Evolutionary conservation across 306 rosid genomes (phyloP), one percentile per base, ranked within the genome.

Genomic region (Gynostemma pentaphyllum): DNA sequence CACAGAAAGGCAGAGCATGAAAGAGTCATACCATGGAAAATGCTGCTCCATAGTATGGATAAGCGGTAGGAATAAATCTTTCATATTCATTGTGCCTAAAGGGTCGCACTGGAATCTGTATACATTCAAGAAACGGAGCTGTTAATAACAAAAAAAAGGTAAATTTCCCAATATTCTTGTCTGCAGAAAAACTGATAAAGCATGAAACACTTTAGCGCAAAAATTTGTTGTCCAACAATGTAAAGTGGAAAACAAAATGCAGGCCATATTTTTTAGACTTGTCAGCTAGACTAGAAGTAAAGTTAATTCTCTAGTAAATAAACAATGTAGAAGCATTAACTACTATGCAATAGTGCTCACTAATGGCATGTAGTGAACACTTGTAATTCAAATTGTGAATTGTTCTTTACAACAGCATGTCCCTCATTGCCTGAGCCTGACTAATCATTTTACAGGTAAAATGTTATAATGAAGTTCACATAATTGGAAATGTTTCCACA

Each of bases 51-150:
- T 86, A 92, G 52, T 92, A 92, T 39, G 98, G 98, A 76, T 86
- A 92, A 22, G 98, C 98, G 34, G 98, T 80, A 11, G 95, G 92
- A 68, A 92, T 86, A 55, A 92, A 92, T 81, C 98, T 86, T 72
- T 92, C 98, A 1, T 92, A 92, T 81, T 92, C 98, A 39, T 92
- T 79, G 87, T 92, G 98, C 70, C 79, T 88, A 72, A 77, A 92
- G 70, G 96, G 98, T 30, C 94, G 96, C 47, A 92, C 98, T 49
- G 98, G 98, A 67, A 92, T 92, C 98, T 92, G 86, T 83, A 80
- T 72, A 41, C 46, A 28, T 72, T 41, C 77, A 77, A 51, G 51
- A 27, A 47, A 21, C 23, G 28, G 11, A 28, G 16, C 9, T 18
- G 50, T 14, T 15, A 52, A 28, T 29, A 29, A 15, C 45, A 55